Evolutionary conservation across 306 rosid genomes (phyloP).

Genomic region (Gastrolobium villosum): DNA sequence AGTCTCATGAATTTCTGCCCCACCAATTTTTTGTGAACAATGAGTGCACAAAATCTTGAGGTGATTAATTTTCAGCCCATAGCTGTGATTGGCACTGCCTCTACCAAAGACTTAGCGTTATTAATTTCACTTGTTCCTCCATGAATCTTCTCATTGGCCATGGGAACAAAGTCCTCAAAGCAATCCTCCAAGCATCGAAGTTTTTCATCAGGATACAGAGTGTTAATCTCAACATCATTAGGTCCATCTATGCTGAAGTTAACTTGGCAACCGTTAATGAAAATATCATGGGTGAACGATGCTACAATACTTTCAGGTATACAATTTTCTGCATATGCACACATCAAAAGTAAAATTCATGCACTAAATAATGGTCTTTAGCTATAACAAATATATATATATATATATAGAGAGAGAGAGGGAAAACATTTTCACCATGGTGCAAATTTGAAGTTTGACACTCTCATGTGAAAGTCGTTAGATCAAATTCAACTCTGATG

Average conservation of each 20-base stretch:
- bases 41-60: not conserved
- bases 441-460: too few species aligned
- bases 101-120: conserved; percentile 39
- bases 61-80: not conserved
- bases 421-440: too few species aligned
- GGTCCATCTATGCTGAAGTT: conserved; percentile 55
- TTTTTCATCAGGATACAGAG: conserved; percentile 70
- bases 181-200: conserved; percentile 71
- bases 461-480: too few species aligned
- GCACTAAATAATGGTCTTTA: not conserved
- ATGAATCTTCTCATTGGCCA: conserved; percentile 25
- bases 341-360: not conserved
- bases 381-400: not conserved
- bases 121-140: conserved; percentile 28
- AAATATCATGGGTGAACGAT: conserved; percentile 78
- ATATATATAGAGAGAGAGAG: too few species aligned
- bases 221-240: conserved; percentile 55
- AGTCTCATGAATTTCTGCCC: conserved; percentile 4
- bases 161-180: conserved; percentile 61
- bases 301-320: conserved; percentile 77
- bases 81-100: conserved; percentile 54
- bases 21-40: not conserved
- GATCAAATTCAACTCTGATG: too few species aligned
- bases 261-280: conserved; percentile 76
- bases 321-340: conserved; percentile 58